These are phyloP conservation scores for Candida dubliniensis DNA, from an alignment of 1,139 yeast species.

Conservation along the genomic window DNA sequence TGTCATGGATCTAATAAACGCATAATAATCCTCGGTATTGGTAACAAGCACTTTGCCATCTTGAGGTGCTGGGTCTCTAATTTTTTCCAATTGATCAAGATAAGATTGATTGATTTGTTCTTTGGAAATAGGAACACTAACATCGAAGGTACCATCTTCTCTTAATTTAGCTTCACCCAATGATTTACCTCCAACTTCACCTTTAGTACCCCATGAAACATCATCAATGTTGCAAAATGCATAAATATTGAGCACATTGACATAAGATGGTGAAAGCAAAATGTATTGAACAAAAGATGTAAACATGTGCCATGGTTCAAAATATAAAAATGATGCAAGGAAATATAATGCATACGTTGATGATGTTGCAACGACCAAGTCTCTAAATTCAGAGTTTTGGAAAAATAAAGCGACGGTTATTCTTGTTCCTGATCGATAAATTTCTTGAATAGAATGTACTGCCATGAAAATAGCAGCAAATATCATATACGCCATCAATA, in stretches of 20 bases:
- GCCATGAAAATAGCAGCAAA: conserved; percentile 59
- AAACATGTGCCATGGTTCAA: conserved; percentile 56
- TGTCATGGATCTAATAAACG: conserved; percentile 76
- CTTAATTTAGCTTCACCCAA: conserved; percentile 61
- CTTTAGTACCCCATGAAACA: conserved; percentile 54
- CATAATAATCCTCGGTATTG: conserved; percentile 68
- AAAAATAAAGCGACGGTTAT: conserved; percentile 43
- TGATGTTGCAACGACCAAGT: conserved; percentile 48
- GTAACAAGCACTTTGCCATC: conserved; percentile 36
- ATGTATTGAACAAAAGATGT: conserved; percentile 49
- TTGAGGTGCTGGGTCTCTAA: conserved; percentile 41
- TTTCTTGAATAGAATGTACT: conserved; percentile 41
- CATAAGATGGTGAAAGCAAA: conserved; percentile 47
- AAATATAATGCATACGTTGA: conserved; percentile 50
- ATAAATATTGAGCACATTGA: conserved; percentile 49
- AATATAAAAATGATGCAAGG: conserved; percentile 46
- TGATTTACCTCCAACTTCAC: conserved; percentile 45
- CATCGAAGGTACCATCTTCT: conserved; percentile 64
- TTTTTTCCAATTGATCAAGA: conserved; percentile 62
- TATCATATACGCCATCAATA: conserved; percentile 87
- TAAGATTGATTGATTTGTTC: conserved; percentile 63
- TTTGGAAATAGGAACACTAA: conserved; percentile 65
- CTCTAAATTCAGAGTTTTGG: conserved; percentile 45
- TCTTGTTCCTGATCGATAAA: conserved; percentile 28
- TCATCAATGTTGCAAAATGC: conserved; percentile 54